Conservation (phyloP, 352 stramenopile genomes). For the Globisporangium orthogonon region DNA sequence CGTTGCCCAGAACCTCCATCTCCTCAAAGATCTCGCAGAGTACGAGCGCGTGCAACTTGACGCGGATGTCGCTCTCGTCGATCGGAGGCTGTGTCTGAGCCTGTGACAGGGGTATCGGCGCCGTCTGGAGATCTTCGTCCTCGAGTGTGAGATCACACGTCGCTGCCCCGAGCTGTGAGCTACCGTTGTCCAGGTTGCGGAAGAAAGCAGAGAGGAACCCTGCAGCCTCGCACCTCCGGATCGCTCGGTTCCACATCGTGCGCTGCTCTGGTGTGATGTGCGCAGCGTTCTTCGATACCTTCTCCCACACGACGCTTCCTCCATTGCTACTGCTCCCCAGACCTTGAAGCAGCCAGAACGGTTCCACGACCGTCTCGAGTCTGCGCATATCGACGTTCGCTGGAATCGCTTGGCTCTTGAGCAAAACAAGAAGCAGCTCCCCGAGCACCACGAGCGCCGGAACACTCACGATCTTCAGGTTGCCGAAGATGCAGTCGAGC, state of each 20-base stretch:
- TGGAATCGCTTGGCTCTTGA: constrained; percentile 21
- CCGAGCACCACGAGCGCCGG: constrained; percentile 39
- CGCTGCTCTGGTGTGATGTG: constrained; percentile 22
- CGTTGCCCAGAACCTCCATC: constrained; percentile 56
- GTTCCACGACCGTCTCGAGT: constrained; percentile 31
- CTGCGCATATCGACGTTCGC: constrained; percentile 14
- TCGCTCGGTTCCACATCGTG: constrained; percentile 60
- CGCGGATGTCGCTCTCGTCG: constrained; percentile 20
- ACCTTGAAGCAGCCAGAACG: constrained; percentile 40
- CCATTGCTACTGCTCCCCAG: neutral
- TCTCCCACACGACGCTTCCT: neutral
- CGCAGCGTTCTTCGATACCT: neutral
- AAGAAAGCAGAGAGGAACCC: constrained; percentile 23
- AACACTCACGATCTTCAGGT: constrained; percentile 24
- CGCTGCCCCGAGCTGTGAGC: neutral
- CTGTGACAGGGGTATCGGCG: neutral
- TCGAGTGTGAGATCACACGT: neutral
- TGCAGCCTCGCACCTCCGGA: constrained; percentile 44
- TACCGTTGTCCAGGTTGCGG: neutral
- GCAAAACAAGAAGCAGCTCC: constrained; percentile 48
- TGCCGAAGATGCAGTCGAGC: constrained; percentile 32
- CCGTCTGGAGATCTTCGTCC: neutral
- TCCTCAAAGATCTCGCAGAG: constrained; percentile 64
- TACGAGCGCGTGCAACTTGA: constrained; percentile 28
- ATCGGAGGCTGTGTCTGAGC: neutral